Evolutionary conservation across 371 early-diverging fungal genomes (phyloP).

Genomic region (Haplosporangium sp.): DNA sequence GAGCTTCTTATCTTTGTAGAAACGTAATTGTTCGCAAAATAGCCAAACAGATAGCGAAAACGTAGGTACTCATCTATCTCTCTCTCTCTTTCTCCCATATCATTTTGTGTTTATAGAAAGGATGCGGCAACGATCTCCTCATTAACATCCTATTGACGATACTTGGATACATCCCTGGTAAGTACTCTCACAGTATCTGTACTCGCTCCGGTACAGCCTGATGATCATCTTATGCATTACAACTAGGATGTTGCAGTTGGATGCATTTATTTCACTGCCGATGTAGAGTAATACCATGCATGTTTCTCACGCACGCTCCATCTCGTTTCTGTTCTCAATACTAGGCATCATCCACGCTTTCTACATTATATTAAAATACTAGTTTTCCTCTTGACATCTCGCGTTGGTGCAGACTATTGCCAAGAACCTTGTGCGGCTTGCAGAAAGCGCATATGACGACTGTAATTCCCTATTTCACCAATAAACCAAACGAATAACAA

Average conservation of each 20-base stretch:
- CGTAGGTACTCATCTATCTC: neutral
- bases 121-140: conserved; percentile 77
- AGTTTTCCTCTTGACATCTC: neutral
- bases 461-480: too few relatives aligned
- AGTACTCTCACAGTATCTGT: conserved; percentile 5
- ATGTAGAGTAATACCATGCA: neutral
- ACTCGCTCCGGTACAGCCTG: neutral
- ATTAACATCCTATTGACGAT: conserved; percentile 83
- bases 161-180: conserved; percentile 87
- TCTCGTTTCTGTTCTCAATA: neutral
- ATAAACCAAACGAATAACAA: too few relatives aligned
- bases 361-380: conserved; percentile 62
- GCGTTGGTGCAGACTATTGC: too few relatives aligned
- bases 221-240: too few relatives aligned
- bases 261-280: neutral
- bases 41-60: neutral
- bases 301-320: neutral
- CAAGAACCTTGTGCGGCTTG: too few relatives aligned
- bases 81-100: neutral
- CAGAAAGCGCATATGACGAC: too few relatives aligned
- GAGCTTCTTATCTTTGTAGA: neutral
- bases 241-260: too few relatives aligned
- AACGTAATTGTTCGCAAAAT: neutral
- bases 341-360: conserved; percentile 62
- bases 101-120: conserved; percentile 19